Conservation (phyloP, 495 filamentous ascomycete genomes). For the Hypoxylon rickii region DNA sequence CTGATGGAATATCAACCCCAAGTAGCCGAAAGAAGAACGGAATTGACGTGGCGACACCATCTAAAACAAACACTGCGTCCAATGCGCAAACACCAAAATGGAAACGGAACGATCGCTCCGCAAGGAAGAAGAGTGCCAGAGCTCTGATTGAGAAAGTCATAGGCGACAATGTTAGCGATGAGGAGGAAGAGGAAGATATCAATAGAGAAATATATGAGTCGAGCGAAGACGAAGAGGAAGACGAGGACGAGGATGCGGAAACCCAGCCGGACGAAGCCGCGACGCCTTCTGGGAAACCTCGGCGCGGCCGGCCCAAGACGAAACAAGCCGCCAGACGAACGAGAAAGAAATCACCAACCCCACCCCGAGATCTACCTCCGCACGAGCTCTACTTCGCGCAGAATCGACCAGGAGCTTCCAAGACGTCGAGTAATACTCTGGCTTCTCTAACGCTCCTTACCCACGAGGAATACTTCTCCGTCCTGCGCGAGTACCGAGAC, state of each 20-base stretch:
- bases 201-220: slow-evolving; percentile 71
- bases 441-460: slow-evolving; percentile 75
- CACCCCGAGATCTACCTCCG: slow-evolving; percentile 76
- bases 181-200: slow-evolving; percentile 73
- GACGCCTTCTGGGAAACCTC: slow-evolving; percentile 40
- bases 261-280: slow-evolving; percentile 44
- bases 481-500: slow-evolving; percentile 68
- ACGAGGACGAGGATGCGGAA: slow-evolving; percentile 38
- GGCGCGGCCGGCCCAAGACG: slow-evolving; percentile 43
- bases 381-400: slow-evolving; percentile 95
- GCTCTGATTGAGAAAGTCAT: slow-evolving; percentile 69
- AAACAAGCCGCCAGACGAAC: slow-evolving; percentile 39
- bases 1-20: slow-evolving; percentile 38
- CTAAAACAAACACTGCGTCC: slow-evolving; percentile 33
- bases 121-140: slow-evolving; percentile 81
- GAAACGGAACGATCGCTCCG: slow-evolving; percentile 73
- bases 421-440: slow-evolving; percentile 87
- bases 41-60: slow-evolving; percentile 39
- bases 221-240: slow-evolving; percentile 57
- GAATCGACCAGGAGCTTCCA: slow-evolving; percentile 76
- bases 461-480: slow-evolving; percentile 87
- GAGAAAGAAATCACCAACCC: slow-evolving; percentile 75
- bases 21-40: slow-evolving; percentile 33
- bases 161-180: slow-evolving; percentile 68
- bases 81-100: slow-evolving; percentile 56